A percentile compares a stretch with the other conserved stretches of the same genome.
These are phyloP conservation scores for Paraurostyla sp. DNA, from an alignment of 73 alveolate species.

Conservation along the genomic window DNA sequence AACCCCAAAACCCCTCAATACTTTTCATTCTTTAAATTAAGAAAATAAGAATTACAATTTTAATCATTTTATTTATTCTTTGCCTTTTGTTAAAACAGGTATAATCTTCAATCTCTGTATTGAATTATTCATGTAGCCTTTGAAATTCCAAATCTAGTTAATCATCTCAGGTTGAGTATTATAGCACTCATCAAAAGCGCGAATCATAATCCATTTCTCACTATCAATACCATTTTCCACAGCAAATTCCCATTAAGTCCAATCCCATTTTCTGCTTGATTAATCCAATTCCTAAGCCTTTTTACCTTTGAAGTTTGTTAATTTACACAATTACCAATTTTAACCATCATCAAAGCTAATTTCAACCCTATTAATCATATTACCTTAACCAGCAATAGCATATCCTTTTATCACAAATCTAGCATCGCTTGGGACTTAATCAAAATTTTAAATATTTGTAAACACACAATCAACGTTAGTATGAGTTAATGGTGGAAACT, in stretches of 20 bases:
- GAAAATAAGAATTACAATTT: not conserved
- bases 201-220: not conserved
- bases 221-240: slow-evolving; percentile 34
- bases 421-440: not conserved
- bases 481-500: slow-evolving; percentile 36
- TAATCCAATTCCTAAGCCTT: slow-evolving; percentile 7
- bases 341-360: slow-evolving; percentile 80
- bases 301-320: slow-evolving; percentile 19
- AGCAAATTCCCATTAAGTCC: slow-evolving; percentile 67
- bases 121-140: slow-evolving; percentile 81
- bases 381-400: slow-evolving; percentile 67
- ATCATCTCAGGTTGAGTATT: slow-evolving; percentile 65
- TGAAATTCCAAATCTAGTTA: slow-evolving; percentile 61
- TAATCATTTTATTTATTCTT: slow-evolving; percentile 1
- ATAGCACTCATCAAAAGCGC: slow-evolving; percentile 77
- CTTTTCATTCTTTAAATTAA: not conserved
- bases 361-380: slow-evolving; percentile 77
- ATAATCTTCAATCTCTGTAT: slow-evolving; percentile 51
- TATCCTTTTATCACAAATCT: slow-evolving; percentile 48
- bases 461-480: slow-evolving; percentile 40
- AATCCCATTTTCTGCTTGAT: slow-evolving; percentile 37
- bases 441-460: slow-evolving; percentile 53
- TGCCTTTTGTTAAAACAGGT: too few species aligned
- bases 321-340: slow-evolving; percentile 74
- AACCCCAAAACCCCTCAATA: too few species aligned